Conservation (phyloP, 805 yeast genomes). For the Cyberlindnera mycetangii region DNA sequence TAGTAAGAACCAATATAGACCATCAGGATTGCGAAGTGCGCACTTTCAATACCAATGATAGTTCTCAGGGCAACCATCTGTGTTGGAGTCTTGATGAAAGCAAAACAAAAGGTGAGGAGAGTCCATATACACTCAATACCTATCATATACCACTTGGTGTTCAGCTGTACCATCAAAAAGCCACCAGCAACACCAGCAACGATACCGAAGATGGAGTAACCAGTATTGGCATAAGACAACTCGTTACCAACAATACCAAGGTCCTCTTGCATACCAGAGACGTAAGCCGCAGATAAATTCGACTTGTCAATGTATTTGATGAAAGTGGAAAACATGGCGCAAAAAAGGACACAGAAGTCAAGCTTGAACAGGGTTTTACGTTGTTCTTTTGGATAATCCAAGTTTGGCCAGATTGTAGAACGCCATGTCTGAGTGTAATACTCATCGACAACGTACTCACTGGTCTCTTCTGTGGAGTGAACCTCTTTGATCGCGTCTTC, state of each 20-base stretch:
- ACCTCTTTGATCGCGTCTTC: background rate
- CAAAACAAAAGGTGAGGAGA: conserved; percentile 56
- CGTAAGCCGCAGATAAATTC: conserved; percentile 63
- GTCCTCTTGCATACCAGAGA: conserved; percentile 57
- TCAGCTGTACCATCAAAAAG: conserved; percentile 61
- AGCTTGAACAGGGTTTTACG: conserved; percentile 50
- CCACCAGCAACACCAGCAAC: conserved; percentile 48
- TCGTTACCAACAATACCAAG: conserved; percentile 59
- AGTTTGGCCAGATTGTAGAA: conserved; percentile 13
- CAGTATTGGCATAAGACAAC: conserved; percentile 53
- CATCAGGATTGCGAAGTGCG: conserved; percentile 60
- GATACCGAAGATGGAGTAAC: conserved; percentile 59
- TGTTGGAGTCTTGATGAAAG: conserved; percentile 44
- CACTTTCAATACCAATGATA: conserved; percentile 66
- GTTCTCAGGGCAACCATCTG: conserved; percentile 63
- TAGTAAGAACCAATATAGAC: conserved; percentile 59
- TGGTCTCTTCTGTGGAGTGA: background rate
- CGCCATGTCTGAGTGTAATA: conserved; percentile 9
- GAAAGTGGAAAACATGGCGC: conserved; percentile 22
- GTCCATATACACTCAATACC: conserved; percentile 46
- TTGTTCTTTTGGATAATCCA: conserved; percentile 13
- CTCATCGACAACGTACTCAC: conserved; percentile 5
- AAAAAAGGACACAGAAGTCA: conserved; percentile 48
- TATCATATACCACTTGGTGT: conserved; percentile 42
- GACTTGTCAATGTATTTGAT: conserved; percentile 56